These are phyloP conservation scores for Termitomyces bulborhizus DNA, from an alignment of 768 basidiomycete species.

Conservation along the genomic window DNA sequence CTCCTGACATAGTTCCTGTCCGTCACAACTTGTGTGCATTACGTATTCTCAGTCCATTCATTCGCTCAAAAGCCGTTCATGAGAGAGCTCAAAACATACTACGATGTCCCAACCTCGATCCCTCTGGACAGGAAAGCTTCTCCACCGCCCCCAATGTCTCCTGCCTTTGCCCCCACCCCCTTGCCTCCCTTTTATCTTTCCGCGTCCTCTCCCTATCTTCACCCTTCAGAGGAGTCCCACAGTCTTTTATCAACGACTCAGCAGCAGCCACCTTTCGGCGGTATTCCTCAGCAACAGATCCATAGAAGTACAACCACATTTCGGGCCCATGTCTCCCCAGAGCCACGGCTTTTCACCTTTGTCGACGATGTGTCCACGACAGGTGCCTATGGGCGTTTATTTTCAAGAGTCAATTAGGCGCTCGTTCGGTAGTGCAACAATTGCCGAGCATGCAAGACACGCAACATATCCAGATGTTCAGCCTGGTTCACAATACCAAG, in stretches of 20 bases:
- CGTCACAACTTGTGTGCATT: not conserved
- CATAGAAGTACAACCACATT: not conserved
- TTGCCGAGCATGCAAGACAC: not conserved
- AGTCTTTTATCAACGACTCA: not conserved
- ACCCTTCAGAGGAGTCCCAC: not conserved
- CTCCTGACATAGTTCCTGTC: not conserved
- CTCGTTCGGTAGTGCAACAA: not conserved
- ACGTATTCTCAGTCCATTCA: too few relatives aligned
- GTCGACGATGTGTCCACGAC: not conserved
- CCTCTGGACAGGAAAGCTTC: not conserved
- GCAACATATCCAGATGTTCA: not conserved
- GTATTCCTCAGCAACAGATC: not conserved
- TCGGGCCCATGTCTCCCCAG: not conserved
- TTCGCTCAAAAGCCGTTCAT: too few relatives aligned
- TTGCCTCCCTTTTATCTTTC: not conserved
- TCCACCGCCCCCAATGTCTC: not conserved
- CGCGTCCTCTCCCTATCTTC: not conserved
- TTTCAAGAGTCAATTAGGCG: not conserved
- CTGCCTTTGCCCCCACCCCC: not conserved
- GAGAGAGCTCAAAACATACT: not conserved
- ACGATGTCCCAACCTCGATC: not conserved
- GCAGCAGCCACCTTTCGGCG: not conserved
- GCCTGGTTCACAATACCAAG: constrained; percentile 10
- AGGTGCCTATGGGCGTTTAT: not conserved
- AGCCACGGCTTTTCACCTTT: not conserved